phyloP scores from a whole-genome alignment of 2,329 filamentous ascomycete species.

The Laburnicola sp. region DNA sequence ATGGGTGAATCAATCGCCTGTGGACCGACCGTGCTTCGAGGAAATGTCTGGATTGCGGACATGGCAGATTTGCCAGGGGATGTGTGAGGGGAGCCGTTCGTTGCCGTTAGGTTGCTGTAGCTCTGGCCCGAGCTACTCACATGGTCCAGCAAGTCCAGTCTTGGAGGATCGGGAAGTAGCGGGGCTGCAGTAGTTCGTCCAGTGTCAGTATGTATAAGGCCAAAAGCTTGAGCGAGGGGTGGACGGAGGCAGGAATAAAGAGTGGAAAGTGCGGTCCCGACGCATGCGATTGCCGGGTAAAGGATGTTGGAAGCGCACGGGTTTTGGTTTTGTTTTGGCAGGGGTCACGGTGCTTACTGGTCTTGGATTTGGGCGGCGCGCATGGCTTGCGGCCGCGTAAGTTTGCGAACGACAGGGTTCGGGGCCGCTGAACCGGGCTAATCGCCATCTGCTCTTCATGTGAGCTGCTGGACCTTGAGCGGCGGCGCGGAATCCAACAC shows the following conservation, averaged over 20 bases:
- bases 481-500: conserved; percentile 2
- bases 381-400: conserved; percentile 1
- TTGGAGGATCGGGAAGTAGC: background rate
- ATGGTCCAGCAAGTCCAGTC: background rate
- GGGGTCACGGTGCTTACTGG: conserved; percentile 12
- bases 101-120: conserved; percentile 10
- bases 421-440: conserved; percentile 3
- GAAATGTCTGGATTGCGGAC: conserved; percentile 31
- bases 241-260: conserved; percentile 1
- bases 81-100: conserved; percentile 19
- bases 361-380: conserved; percentile 11
- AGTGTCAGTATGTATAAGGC: background rate
- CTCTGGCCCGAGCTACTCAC: background rate
- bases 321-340: conserved; percentile 9
- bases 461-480: conserved; percentile 5
- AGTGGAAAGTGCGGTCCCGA: conserved; percentile 8
- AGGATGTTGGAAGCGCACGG: conserved; percentile 6
- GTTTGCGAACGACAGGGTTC: conserved; percentile 7
- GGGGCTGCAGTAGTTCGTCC: background rate
- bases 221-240: background rate
- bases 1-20: conserved; percentile 35
- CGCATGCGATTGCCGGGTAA: conserved; percentile 5
- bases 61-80: conserved; percentile 22
- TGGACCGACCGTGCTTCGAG: conserved; percentile 38
- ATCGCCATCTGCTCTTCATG: background rate